phyloP scores from a whole-genome alignment of 306 rosid genomes.

The Trichosanthes truncata region DNA sequence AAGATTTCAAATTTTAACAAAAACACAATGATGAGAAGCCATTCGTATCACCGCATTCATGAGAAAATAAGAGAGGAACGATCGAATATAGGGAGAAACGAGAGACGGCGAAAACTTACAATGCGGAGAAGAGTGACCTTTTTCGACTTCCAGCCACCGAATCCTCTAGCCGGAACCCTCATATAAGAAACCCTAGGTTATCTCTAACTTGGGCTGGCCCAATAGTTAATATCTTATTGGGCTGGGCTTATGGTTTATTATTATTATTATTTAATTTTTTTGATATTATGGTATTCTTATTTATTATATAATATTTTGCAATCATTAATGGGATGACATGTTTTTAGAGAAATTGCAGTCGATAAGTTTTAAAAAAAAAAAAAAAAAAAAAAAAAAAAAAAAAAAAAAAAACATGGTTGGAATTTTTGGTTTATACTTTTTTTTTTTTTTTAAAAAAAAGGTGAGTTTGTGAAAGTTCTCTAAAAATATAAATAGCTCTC shows the following conservation, averaged over 20 bases:
- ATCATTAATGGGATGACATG: too few species aligned
- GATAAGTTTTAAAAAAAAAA: too few species aligned
- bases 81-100: background rate
- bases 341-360: too few species aligned
- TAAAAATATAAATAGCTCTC: too few species aligned
- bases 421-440: too few species aligned
- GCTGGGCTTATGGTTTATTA: background rate
- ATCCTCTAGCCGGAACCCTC: background rate
- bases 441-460: too few species aligned
- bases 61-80: background rate
- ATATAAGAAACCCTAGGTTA: constrained; percentile 5
- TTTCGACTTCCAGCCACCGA: background rate
- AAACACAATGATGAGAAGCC: background rate
- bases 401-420: too few species aligned
- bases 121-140: background rate
- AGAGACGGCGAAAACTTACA: background rate
- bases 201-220: background rate
- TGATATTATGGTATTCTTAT: too few species aligned
- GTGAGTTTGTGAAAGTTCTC: too few species aligned
- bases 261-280: too few species aligned
- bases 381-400: too few species aligned
- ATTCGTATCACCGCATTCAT: background rate
- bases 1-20: background rate
- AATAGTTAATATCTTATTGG: background rate
- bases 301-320: too few species aligned